These are phyloP conservation scores for Artemisia argyi DNA, from an alignment of 129 eudicot genomes.

Conservation along the genomic window DNA sequence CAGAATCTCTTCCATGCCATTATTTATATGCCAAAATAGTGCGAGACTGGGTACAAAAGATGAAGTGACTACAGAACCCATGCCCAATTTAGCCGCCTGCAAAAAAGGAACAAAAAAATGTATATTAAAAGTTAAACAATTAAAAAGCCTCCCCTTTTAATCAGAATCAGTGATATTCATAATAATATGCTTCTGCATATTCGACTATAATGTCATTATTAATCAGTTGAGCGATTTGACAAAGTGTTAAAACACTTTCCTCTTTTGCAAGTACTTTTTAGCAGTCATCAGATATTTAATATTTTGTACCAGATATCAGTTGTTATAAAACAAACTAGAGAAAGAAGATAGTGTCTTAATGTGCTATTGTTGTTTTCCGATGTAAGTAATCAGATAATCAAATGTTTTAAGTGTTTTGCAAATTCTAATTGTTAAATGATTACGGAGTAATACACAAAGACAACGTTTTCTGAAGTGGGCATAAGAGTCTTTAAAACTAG, in stretches of 20 bases:
- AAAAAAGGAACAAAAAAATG: background rate
- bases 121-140: no score
- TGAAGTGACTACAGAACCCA: conserved; percentile 25
- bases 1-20: conserved; percentile 51
- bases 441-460: background rate
- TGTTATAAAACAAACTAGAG: background rate
- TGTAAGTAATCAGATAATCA: background rate
- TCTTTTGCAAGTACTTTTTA: background rate
- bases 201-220: no score
- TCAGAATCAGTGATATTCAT: no score
- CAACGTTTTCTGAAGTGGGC: background rate
- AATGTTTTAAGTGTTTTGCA: background rate
- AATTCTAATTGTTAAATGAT: background rate
- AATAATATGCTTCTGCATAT: no score
- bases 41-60: conserved; percentile 39
- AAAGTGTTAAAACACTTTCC: background rate
- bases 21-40: conserved; percentile 41
- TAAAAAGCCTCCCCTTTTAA: no score
- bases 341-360: background rate
- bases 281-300: background rate
- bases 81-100: conserved; percentile 32
- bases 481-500: background rate
- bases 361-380: background rate
- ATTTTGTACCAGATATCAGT: background rate
- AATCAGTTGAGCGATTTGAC: background rate